Conservation (phyloP, 164 flowering plant genomes). For the Chloranthus sessilifolius region DNA sequence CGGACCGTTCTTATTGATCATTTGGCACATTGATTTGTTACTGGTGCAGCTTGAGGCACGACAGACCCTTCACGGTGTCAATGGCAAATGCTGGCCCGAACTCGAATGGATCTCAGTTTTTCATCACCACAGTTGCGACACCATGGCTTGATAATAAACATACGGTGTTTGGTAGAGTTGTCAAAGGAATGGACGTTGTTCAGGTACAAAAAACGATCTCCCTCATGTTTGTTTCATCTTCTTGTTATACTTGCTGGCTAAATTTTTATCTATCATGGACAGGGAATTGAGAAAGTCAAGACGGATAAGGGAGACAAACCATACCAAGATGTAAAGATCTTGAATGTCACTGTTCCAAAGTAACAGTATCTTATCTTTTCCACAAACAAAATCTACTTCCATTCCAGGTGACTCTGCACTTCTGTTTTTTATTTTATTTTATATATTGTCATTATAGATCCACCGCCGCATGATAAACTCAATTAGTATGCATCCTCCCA, state of each 20-base stretch:
- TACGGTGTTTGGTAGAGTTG: constrained; percentile 93
- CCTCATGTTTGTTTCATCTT: not conserved
- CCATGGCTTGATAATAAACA: constrained; percentile 99
- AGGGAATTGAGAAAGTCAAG: constrained; percentile 97
- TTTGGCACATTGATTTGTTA: no score
- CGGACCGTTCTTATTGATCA: no score
- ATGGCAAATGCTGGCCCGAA: constrained; percentile 99
- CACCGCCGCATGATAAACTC: no score
- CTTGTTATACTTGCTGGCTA: not conserved
- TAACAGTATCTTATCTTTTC: no score
- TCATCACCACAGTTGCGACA: constrained; percentile 95
- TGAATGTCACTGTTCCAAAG: constrained; percentile 93
- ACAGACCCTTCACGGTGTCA: constrained; percentile 93
- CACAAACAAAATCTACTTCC: no score
- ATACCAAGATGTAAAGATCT: constrained; percentile 87
- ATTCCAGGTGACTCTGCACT: no score
- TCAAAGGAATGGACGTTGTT: constrained; percentile 98
- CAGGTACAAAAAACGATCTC: constrained; percentile 53
- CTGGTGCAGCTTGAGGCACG: constrained; percentile 81
- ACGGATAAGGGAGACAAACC: constrained; percentile 87
- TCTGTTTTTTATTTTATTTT: no score
- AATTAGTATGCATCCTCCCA: no score
- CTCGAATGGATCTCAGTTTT: constrained; percentile 98
- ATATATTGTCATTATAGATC: no score
- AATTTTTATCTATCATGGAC: constrained; percentile 16